Evolutionary conservation across 2,329 filamentous ascomycete species (phyloP), one percentile per base, ranked within the genome.

Genomic region (Plenodomus tracheiphilus): DNA sequence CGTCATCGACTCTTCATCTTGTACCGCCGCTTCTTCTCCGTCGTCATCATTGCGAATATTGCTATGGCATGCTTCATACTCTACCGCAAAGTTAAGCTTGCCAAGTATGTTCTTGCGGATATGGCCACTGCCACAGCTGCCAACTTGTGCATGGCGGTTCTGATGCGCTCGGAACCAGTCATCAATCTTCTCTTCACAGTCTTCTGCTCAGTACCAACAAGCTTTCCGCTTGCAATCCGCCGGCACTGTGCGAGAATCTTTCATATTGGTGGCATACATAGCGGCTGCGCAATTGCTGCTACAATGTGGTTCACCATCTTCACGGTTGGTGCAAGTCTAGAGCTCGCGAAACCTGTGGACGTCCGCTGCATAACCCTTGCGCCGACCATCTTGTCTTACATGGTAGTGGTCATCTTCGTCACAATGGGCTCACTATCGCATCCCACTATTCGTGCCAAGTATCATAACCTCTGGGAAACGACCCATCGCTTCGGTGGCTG

Each of bases 301-400:
- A 63, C 61, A 5, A 47, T 62, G 16, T 80, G 77, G 77, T 79
- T 77, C 57, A 62, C 74, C 15, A 65, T 76, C 39, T 75, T 79
- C 49, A 68, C 72, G 3, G 57, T 72, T 9, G 61, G 73, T 16
- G 59, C 73, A 15, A 66, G 65, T n/a, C 46, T 65, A 1, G 65
- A 74, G 20, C 64, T 72, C 47, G 49, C 52, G 5, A 68, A 70
- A 38, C 43, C 54, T 5, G 35, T 51, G 6, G 39, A 48, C 1
- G 37, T 54, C 4, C 56, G 66, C 9, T 54, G 53, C 21, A 49
- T 64, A n/a, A 52, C 47, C 4, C 43, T 60, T 7, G 58, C 61
- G 3, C 54, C 64, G 1, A 49, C 65, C 8, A 46, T 68, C 2
- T 40, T 73, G 3, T 70, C 68, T 0, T 74, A 67, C 41, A 22